Evolutionary conservation across 495 filamentous ascomycete genomes (phyloP), one percentile per base, ranked within the genome.

Genomic region (Penicillium goetzii): DNA sequence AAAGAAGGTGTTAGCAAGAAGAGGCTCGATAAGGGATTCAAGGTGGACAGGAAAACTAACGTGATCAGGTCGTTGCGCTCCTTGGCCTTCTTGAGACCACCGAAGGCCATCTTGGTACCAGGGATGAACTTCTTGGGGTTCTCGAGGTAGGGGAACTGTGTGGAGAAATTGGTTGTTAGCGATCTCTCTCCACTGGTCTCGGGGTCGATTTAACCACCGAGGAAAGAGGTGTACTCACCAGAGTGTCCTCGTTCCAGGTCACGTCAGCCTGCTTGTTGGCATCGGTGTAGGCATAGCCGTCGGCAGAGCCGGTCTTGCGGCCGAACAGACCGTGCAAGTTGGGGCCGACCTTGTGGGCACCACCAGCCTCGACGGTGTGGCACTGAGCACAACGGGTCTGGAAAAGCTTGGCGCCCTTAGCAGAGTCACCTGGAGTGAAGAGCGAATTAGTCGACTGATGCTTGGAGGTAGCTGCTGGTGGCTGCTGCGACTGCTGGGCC

Each of bases 71-170:
- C 96, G 81, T 98, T 98, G 79, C 95, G 86, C 84, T 99, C 95
- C 90, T 97, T 97, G 68, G 85, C 87, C 90, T 99, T 99, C 94
- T 99, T 99, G 70, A 99, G 85, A 76, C 95, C 95, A 83, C 95
- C 95, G 79, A 99, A 99, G 74, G 95, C 95, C 95, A 99, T 99
- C 92, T 99, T 99, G 80, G 95, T 99, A 69, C 95, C 95, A 72
- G 95, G 96, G 66, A 99, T 98, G 88, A 88, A 94, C 81, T 94
- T 94, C 84, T 94, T 94, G 69, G 91, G 91, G 85, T 94, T 94
- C 82, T 94, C 91, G 72, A 94, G 88, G 84, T 94, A 94, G 64
- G 87, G 81, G 76, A 92, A 94, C 90, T 92, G 68, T 54, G 68
- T 11, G 32, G 33, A 21, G 51, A 32, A 28, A 2, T 33, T 34